These are phyloP conservation scores for Antrodiella citrinella DNA, from an alignment of 768 basidiomycete genomes.

Conservation along the genomic window DNA sequence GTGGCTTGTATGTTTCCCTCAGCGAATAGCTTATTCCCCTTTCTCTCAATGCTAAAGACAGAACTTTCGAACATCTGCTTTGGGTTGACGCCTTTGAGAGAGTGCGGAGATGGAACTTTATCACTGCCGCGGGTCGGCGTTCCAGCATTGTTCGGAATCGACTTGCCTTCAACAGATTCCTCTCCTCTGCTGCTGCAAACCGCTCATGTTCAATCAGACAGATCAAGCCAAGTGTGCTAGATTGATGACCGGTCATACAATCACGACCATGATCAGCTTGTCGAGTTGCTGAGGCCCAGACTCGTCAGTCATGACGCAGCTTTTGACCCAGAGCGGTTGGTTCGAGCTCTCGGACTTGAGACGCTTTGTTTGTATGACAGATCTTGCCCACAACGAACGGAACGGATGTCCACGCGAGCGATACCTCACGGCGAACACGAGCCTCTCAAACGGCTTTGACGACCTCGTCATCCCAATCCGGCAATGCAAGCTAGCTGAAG, in stretches of 20 bases:
- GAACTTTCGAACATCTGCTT: neutral
- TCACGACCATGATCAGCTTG: neutral
- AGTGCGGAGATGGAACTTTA: conserved; percentile 9
- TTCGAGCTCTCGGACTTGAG: neutral
- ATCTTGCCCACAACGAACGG: neutral
- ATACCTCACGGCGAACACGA: neutral
- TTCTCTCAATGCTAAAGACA: neutral
- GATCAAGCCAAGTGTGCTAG: neutral
- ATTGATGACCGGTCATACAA: conserved; percentile 10
- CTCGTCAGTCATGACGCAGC: conserved; percentile 3
- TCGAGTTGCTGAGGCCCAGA: neutral
- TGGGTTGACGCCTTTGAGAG: neutral
- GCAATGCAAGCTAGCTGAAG: neutral
- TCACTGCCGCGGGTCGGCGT: neutral
- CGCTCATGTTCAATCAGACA: conserved; percentile 1
- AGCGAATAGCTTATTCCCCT: neutral
- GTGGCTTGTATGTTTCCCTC: neutral
- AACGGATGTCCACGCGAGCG: neutral
- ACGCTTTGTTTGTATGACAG: neutral
- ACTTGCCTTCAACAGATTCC: conserved; percentile 1
- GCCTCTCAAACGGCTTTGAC: neutral
- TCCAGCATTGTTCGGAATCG: neutral
- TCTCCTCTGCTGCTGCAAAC: conserved; percentile 5
- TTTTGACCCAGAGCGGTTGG: neutral
- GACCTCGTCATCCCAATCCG: neutral